Evolutionary conservation across 1,284 basidiomycete species (phyloP), one percentile per base, ranked within the genome.

Genomic region (Leccinum fallax): DNA sequence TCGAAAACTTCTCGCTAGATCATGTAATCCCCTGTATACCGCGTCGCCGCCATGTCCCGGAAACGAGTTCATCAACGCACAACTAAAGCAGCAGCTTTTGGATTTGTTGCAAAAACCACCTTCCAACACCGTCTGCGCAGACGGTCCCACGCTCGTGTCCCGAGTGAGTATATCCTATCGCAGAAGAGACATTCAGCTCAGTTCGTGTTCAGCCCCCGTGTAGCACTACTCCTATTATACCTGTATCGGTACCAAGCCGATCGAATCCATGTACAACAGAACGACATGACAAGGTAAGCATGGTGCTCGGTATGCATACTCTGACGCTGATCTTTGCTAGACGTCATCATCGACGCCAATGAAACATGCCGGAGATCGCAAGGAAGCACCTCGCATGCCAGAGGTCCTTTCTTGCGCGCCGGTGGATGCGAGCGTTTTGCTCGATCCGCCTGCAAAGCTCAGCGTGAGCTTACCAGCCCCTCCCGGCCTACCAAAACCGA

Each of bases 401-500:
- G 62, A 61, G 16, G 40, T 55, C 48, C 5, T 28, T 19, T 62
- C 63, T 2, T 16, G 36, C 26, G 28, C 59, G 7, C 53, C 60
- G 4, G 52, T 55, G 3, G 34, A 40, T 21, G 6, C 57, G 11
- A 36, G 8, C 4, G 2, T 21, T 7, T 1, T 11, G 19, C 10
- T 10, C 5, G 48, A 53, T 2, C n/a, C 58, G 9, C n/a, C 52
- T 2, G n/a, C 24, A 34, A 57, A 54, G 4, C 21, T 3, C n/a
- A 52, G 24, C 13, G 58, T 36, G 8, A 63, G n/a, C 24, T 13
- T 62, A n/a, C 59, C 68, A 28, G 15, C 54, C 7, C 67, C 71
- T 0, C 63, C 71, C 0, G 68, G 66, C 26, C 30, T 69, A 19
- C 9, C 68, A 13, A 62, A 16, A 19, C 63, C 59, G 5, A 34